A percentile compares a stretch with the other conserved stretches of the same genome.
phyloP scores from a whole-genome alignment of 768 basidiomycete genomes.

The Coprinopsis strossmayeri region DNA sequence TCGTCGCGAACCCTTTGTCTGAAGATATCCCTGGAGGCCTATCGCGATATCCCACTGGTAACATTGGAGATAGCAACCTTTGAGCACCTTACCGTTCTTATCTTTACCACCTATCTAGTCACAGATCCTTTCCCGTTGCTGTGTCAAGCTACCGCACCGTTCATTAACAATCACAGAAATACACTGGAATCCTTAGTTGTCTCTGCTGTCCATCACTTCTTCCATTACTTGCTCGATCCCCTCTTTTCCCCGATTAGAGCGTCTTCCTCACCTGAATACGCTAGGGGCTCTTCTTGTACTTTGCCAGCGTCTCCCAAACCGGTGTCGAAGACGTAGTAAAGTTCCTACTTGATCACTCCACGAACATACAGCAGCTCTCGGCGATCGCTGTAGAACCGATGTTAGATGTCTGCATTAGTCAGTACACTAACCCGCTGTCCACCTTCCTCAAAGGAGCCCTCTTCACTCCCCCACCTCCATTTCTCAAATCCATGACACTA shows the following conservation, averaged over 20 bases:
- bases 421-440: background rate
- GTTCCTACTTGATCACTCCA: background rate
- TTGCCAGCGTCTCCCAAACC: background rate
- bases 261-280: background rate
- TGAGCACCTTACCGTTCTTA: background rate
- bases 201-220: background rate
- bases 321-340: background rate
- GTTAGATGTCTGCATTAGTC: background rate
- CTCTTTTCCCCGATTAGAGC: background rate
- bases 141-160: background rate
- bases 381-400: background rate
- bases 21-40: background rate
- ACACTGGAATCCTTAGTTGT: background rate
- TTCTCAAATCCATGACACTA: background rate
- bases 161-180: slow-evolving; percentile 1
- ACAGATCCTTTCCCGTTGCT: background rate
- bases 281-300: background rate
- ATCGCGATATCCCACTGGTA: background rate
- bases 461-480: background rate
- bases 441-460: background rate
- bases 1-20: background rate
- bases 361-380: background rate
- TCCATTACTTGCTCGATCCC: background rate
- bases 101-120: background rate
- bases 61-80: background rate